Evolutionary conservation across 1,139 yeast genomes (phyloP).

Genomic region (Scheffersomyces insectosa): DNA sequence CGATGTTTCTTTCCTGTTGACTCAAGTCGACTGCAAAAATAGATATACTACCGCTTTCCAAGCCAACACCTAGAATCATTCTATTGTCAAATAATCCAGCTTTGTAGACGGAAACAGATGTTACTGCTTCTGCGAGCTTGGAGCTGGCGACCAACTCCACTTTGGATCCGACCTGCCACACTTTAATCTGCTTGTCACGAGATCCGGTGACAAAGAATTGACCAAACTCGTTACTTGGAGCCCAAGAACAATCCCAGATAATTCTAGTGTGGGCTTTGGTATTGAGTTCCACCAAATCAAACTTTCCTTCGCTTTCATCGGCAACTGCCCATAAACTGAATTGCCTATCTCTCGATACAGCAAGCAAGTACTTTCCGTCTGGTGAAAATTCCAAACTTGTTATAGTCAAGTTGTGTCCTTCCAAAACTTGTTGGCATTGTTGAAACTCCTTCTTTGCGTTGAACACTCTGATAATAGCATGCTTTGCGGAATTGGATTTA

Average conservation of each 20-base stretch:
- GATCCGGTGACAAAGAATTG: conserved; percentile 75
- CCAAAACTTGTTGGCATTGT: conserved; percentile 42
- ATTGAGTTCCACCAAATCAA: conserved; percentile 47
- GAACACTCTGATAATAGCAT: conserved; percentile 82
- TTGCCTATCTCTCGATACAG: conserved; percentile 90
- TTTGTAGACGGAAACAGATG: conserved; percentile 63
- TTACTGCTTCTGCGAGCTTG: conserved; percentile 59
- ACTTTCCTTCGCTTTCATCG: conserved; percentile 35
- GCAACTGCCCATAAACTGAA: conserved; percentile 72
- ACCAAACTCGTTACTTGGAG: conserved; percentile 38
- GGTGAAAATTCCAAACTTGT: conserved; percentile 80
- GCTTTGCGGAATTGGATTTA: conserved; percentile 77
- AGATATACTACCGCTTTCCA: conserved; percentile 56
- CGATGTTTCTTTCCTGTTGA: conserved; percentile 17
- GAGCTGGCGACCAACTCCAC: conserved; percentile 29
- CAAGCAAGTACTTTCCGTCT: conserved; percentile 64
- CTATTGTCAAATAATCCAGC: conserved; percentile 21
- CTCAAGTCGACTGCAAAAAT: conserved; percentile 26
- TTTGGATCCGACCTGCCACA: conserved; percentile 54
- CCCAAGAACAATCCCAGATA: conserved; percentile 95
- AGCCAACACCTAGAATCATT: conserved; percentile 61
- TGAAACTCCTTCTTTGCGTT: conserved; percentile 51
- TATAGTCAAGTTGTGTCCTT: conserved; percentile 76
- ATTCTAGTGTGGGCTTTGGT: conserved; percentile 87
- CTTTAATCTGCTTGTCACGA: conserved; percentile 76